Evolutionary conservation across 805 yeast genomes (phyloP).

Genomic region (Torulaspora microellipsoides): DNA sequence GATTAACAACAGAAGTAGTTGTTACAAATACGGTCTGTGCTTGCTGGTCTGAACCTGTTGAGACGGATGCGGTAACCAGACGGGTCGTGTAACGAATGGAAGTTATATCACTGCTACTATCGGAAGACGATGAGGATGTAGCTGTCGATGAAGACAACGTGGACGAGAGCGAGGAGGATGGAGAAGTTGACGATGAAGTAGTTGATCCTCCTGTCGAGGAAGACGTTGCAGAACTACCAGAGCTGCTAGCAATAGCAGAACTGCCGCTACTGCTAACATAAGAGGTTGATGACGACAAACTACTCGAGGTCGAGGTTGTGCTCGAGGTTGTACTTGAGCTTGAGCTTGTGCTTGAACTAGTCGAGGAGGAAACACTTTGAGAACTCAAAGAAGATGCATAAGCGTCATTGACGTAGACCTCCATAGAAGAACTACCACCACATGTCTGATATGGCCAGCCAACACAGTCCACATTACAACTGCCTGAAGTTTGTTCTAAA

Average conservation of each 20-base stretch:
- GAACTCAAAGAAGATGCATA: conserved; percentile 1
- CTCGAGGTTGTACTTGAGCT: conserved; percentile 4
- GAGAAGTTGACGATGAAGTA: conserved; percentile 7
- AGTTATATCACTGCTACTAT: conserved; percentile 6
- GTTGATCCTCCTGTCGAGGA: neutral
- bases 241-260: no score
- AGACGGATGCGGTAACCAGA: conserved; percentile 24
- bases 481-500: conserved; percentile 34
- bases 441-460: conserved; percentile 64
- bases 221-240: neutral
- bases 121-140: conserved; percentile 16
- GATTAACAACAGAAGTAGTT: conserved; percentile 25
- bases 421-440: conserved; percentile 52
- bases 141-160: conserved; percentile 16
- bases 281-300: conserved; percentile 12
- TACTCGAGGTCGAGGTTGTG: conserved; percentile 2
- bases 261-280: neutral
- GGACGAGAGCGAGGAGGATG: conserved; percentile 15
- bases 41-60: conserved; percentile 18
- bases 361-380: neutral
- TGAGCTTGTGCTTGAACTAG: conserved; percentile 7
- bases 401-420: conserved; percentile 41
- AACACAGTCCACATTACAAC: conserved; percentile 47
- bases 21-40: conserved; percentile 26
- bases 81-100: conserved; percentile 23